Evolutionary conservation across 1,284 basidiomycete species (phyloP), one percentile per base, ranked within the genome.

Genomic region (Cutaneotrichosporon arboriforme): DNA sequence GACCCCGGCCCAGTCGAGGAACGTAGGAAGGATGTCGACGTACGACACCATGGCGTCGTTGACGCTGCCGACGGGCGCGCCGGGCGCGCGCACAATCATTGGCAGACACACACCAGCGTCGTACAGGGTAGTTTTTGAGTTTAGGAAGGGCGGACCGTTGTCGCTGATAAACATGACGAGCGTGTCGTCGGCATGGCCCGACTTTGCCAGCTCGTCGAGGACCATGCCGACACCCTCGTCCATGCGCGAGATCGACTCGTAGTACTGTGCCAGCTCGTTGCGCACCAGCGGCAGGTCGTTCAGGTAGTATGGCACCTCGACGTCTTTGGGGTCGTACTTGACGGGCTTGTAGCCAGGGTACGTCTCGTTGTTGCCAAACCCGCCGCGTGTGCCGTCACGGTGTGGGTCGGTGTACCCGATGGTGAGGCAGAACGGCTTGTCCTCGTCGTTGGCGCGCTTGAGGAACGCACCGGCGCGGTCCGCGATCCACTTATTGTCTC

Each of bases 81-180:
- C 43, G 1, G 62, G 62, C 4, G n/a, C n/a, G 4, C 58, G 42
- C 5, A 64, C 48, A 21, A 64, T 51, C 14, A 64, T 40, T 0
- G 60, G 60, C 8, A 64, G 49, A 23, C 60, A 52, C 10, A 50
- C 52, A 3, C 62, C 62, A 13, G 62, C 58, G 39, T 64, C 62
- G 43, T 57, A 64, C 12, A 64, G 52, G 4, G 62, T 64, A 9
- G 62, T 62, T 43, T 64, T 64, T 17, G 62, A 39, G 49, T 64
- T 64, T 41, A 64, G 51, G 51, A 64, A 64, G 8, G 62, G 62
- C n/a, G 60, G 54, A 1, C 62, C 62, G 44, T 64, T 64, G 51
- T 62, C 62, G 37, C 54, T 57, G 2, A 59, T 46, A 39, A 62
- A 51, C 26, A 64, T 44, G n/a, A 64, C 57, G 20, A 64, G 44